Conservation (phyloP, 2,329 filamentous ascomycete genomes). For the Talaromyces sp. region DNA sequence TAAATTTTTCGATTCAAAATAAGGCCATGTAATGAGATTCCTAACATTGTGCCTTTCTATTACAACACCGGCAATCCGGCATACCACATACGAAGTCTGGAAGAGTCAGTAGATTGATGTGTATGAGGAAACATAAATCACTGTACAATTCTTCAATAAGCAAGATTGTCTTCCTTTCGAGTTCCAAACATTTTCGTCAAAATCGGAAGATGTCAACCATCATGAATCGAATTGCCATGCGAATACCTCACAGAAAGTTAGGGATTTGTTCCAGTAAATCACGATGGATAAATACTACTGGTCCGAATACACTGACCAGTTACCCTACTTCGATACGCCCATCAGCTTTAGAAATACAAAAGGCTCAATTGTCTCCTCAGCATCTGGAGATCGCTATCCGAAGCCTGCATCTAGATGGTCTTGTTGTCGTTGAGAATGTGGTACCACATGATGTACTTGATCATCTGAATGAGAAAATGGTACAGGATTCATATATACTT, state of each 20-base stretch:
- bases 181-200: neutral
- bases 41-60: neutral
- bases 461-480: slow-evolving; percentile 57
- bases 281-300: neutral
- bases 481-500: slow-evolving; percentile 57
- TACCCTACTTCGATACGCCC: slow-evolving; percentile 36
- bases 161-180: neutral
- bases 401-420: slow-evolving; percentile 52
- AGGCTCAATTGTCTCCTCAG: slow-evolving; percentile 40
- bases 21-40: neutral
- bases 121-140: neutral
- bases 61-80: neutral
- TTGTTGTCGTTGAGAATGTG: slow-evolving; percentile 56
- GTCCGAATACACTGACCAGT: neutral
- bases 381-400: slow-evolving; percentile 58
- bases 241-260: neutral
- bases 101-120: neutral
- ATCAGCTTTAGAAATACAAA: slow-evolving; percentile 42
- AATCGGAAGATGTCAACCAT: neutral
- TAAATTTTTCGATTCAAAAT: neutral
- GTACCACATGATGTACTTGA: slow-evolving; percentile 54
- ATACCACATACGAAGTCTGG: neutral
- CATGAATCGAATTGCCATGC: neutral
- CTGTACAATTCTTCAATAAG: no score
- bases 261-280: neutral